Evolutionary conservation across 2,329 filamentous ascomycete species (phyloP), one percentile per base, ranked within the genome.

Genomic region (Clarireedia sp.): DNA sequence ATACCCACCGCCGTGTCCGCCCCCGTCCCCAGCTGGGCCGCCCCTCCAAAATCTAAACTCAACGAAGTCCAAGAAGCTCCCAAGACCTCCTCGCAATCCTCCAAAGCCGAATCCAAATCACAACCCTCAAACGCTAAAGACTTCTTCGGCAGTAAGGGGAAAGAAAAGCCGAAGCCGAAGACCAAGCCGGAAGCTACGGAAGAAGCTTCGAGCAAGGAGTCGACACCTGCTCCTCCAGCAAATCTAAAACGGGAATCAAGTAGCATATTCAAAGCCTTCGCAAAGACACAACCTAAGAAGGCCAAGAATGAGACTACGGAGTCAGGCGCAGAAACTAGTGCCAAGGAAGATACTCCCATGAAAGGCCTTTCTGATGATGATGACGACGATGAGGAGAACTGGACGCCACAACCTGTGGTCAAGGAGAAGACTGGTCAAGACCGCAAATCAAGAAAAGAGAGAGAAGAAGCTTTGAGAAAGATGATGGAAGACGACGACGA

Each of bases 401-500:
- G 54, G 48, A 45, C 26, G 24, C 70, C 66, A 60, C 68, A 65
- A 59, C 73, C 74, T 37, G 55, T 59, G 58, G 56, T 54, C 61
- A 67, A 66, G 3, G 65, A 67, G 29, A 62, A 63, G 19, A 64
- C 65, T 14, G 63, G 68, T 19, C 55, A 60, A 59, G 65, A 66
- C 29, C 64, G 66, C 19, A 76, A 75, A 63, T 73, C 69, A 17
- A 80, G 78, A 58, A 81, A 81, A 64, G 82, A 87, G 55, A 78
- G 84, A 23, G 80, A 87, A 64, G 85, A 84, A 51, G 79, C 78
- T 59, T 70, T 90, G 48, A 78, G 78, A 54, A 80, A 82, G 63
- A 90, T 90, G 86, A 90, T 90, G 87, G 86, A 90, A 46, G 79
- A 82, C 53, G 77, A 80, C 40, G 84, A 86, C n/a, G 75, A 78